Base-by-base conservation (phyloP, 2,329 filamentous ascomycete genomes). In the Chaetomium strumarium region DNA sequence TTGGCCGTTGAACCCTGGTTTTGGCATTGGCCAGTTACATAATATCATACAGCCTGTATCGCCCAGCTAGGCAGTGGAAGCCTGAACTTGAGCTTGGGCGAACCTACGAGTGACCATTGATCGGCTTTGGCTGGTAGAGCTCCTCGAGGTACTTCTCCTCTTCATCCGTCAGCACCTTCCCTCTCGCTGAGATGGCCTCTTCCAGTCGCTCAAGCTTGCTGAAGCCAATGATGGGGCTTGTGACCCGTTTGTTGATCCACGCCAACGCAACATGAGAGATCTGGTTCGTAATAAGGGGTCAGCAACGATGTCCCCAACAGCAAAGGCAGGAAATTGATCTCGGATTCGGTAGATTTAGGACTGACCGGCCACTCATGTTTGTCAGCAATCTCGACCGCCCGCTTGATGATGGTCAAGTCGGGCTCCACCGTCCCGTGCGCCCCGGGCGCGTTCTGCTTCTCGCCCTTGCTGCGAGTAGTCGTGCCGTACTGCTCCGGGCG, bases 181-280 rank as follows among this genome's bases (percentile, higher is more conserved):
- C 70, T 5, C 69, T 59, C 0, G 71, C 68, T 2, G 71, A 68
- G 16, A 83, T 70, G 1, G 80, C 79, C 68, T 86, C 81, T 34
- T 84, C 78, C 41, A 87, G 76, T n/a, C 83, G 70, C 52, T 74
- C 71, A 33, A 76, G 70, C 49, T 73, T 84, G 56, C 73, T 78
- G 58, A 86, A 71, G 0, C 84, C 83, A 49, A 85, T 70, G 53
- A 86, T 85, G 1, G 81, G 82, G 58, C 74, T 79, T 20, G 73
- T 67, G 6, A 76, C 74, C 41, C 75, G 70, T 57, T 75, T 72
- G 58, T 79, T 69, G 52, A 77, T 75, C 84, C 84, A 88, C 2
- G 81, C 82, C 50, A 84, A 72, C 1, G 80, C 76, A 17, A 88
- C 77, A 51, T 84, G 77, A 41, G 79, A 78, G 77, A 87, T 86